These are phyloP conservation scores for Ceriops zippeliana DNA, from an alignment of 345 rosid species.

Conservation along the genomic window DNA sequence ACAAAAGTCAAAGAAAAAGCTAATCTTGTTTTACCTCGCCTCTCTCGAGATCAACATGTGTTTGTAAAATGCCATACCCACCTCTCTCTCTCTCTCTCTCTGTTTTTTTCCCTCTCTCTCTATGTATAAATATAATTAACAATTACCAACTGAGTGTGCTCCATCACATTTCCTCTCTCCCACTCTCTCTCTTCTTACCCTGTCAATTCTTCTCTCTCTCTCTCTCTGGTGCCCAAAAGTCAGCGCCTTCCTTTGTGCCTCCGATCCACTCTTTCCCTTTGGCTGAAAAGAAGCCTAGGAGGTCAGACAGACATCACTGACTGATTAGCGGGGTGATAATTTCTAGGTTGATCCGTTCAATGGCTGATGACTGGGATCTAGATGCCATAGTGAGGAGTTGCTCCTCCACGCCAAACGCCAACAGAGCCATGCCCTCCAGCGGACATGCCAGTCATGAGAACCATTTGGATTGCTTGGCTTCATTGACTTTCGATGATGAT, in stretches of 20 bases:
- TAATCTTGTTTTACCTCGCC: neutral
- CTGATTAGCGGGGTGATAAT: slow-evolving; percentile 7
- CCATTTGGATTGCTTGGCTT: slow-evolving; percentile 33
- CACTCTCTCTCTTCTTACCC: slow-evolving; percentile 41
- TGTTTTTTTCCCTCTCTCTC: neutral
- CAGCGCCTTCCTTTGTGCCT: slow-evolving; percentile 65
- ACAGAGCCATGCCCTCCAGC: neutral
- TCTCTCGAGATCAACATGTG: neutral
- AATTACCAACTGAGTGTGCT: slow-evolving; percentile 40
- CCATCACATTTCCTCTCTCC: slow-evolving; percentile 34
- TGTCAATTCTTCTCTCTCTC: neutral
- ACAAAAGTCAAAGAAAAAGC: slow-evolving; percentile 63
- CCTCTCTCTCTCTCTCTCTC: neutral
- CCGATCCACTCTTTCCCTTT: slow-evolving; percentile 28
- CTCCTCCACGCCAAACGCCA: slow-evolving; percentile 19
- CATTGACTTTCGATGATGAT: slow-evolving; percentile 38
- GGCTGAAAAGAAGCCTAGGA: neutral
- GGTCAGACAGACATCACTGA: neutral
- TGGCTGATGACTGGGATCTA: slow-evolving; percentile 72
- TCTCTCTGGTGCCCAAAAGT: slow-evolving; percentile 37
- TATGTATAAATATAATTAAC: slow-evolving; percentile 53
- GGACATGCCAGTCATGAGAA: slow-evolving; percentile 5
- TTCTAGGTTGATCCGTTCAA: slow-evolving; percentile 24
- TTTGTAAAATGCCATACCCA: neutral
- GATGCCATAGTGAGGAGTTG: slow-evolving; percentile 72